Conservation (phyloP, 2,329 filamentous ascomycete genomes). For the Hirsutella thompsonii region DNA sequence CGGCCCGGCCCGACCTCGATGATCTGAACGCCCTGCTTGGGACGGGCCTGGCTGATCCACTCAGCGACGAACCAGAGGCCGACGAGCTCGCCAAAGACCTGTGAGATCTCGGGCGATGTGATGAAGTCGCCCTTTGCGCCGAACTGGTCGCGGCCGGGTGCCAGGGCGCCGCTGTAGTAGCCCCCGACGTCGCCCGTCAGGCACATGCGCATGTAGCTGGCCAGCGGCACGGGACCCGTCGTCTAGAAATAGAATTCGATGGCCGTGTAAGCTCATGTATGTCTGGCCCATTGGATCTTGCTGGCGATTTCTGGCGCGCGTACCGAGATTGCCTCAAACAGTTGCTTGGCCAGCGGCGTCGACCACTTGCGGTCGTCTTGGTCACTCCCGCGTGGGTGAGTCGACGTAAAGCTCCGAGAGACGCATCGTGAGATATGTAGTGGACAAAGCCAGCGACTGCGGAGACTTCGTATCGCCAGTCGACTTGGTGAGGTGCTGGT, state of each 20-base stretch:
- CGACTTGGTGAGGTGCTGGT: not conserved
- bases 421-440: not conserved
- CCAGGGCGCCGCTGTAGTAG: slow-evolving; percentile 75
- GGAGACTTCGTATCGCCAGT: not conserved
- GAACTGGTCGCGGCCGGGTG: slow-evolving; percentile 68
- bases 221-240: slow-evolving; percentile 83
- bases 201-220: slow-evolving; percentile 97
- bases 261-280: not conserved
- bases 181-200: slow-evolving; percentile 81
- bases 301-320: too few species aligned
- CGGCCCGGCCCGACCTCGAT: slow-evolving; percentile 91
- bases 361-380: slow-evolving; percentile 60
- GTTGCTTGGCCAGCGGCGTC: slow-evolving; percentile 77
- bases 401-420: slow-evolving; percentile 1
- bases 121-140: slow-evolving; percentile 91
- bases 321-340: slow-evolving; percentile 80
- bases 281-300: too few species aligned
- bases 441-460: not conserved
- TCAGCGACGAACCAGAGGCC: slow-evolving; percentile 93
- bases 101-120: slow-evolving; percentile 93
- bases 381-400: not conserved
- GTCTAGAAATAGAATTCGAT: slow-evolving; percentile 22
- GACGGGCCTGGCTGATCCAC: slow-evolving; percentile 84
- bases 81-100: slow-evolving; percentile 88
- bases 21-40: slow-evolving; percentile 63